A percentile compares a stretch with the other conserved stretches of the same genome.
Conservation (phyloP, 2,329 filamentous ascomycete species). For the Fusarium austroafricanum region DNA sequence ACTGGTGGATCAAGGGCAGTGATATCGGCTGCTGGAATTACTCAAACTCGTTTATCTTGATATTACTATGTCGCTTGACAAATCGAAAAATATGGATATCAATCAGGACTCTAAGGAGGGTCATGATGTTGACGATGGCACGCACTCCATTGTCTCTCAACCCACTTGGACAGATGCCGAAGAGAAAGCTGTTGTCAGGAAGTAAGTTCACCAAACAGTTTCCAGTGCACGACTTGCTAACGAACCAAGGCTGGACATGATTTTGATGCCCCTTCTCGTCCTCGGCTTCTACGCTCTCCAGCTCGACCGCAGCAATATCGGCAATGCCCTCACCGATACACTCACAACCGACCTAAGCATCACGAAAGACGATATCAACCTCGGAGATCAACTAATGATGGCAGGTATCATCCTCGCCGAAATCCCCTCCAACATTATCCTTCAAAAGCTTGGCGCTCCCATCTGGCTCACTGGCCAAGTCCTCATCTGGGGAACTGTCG, state of each 20-base stretch:
- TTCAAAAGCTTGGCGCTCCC: slow-evolving; percentile 32
- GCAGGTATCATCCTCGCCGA: slow-evolving; percentile 61
- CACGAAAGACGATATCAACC: slow-evolving; percentile 61
- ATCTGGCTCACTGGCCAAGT: slow-evolving; percentile 38
- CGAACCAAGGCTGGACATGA: slow-evolving; percentile 44
- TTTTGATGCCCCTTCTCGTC: slow-evolving; percentile 59
- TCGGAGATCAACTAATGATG: slow-evolving; percentile 60
- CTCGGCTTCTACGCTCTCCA: slow-evolving; percentile 60
- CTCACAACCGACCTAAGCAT: slow-evolving; percentile 60
- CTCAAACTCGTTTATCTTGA: background rate
- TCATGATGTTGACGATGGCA: background rate
- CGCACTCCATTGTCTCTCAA: background rate
- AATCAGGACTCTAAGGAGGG: background rate
- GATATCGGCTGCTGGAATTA: background rate
- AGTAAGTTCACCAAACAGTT: slow-evolving; percentile 30
- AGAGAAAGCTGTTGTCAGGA: slow-evolving; percentile 17
- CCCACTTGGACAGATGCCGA: slow-evolving; percentile 23
- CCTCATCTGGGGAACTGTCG: slow-evolving; percentile 32
- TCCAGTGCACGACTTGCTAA: background rate
- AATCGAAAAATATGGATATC: background rate
- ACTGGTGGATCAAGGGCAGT: background rate
- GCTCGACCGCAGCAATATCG: slow-evolving; percentile 52
- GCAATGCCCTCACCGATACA: slow-evolving; percentile 62
- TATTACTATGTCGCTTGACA: background rate
- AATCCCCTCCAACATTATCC: slow-evolving; percentile 38